Base-by-base conservation (phyloP, 306 rosid genomes). In the Cucurbita pepo region DNA sequence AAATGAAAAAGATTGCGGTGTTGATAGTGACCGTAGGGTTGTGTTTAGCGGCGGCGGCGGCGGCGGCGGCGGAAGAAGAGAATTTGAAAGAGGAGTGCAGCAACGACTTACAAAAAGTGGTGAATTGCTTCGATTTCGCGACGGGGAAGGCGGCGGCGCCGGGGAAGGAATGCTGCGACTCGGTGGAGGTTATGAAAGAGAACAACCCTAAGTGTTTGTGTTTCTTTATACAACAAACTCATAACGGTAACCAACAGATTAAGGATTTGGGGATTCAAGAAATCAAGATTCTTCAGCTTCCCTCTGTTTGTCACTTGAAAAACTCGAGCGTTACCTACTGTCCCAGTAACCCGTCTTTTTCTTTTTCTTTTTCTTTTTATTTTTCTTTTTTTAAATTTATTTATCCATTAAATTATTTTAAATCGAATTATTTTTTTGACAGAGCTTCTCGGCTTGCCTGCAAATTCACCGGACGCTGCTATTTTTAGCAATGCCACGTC, bases 401-500 rank as follows among this genome's bases (percentile, higher is more conserved):
- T 30, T 30, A 30, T 30, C 34, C 34, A 2, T 30, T 2, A 30
- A 30, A 30, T 0, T 30, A 30, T 30, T 30, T 30, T 30, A 30
- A 30, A 30, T 64, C 5, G 15, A 16, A 5, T 15, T 51, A 2
- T 51, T 51, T 51, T 51, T 6, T 51, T 62, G 5, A 58, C 86
- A 94, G 99, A 74, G 74, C 89, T 91, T 71, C 73, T 94, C 10
- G 92, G 88, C 10, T 75, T 94, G 62, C 10, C 96, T 30, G 82
- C 97, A 3, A 79, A 19, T 74, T 90, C 97, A 19, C 82, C 97
- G 0, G 98, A 85, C 11, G 98, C 96, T 9, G 92, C 96, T 3
- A 85, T 90, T 18, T 94, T 94, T 77, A 81, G 81, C 76, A 89
- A 65, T 18, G 5, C 66, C 10, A 43, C 71, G 43, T 77, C 92